Percentiles rank a stretch among this genome's conserved stretches.
These are phyloP conservation scores for Ogataea pini DNA, from an alignment of 805 yeast species.

Conservation along the genomic window DNA sequence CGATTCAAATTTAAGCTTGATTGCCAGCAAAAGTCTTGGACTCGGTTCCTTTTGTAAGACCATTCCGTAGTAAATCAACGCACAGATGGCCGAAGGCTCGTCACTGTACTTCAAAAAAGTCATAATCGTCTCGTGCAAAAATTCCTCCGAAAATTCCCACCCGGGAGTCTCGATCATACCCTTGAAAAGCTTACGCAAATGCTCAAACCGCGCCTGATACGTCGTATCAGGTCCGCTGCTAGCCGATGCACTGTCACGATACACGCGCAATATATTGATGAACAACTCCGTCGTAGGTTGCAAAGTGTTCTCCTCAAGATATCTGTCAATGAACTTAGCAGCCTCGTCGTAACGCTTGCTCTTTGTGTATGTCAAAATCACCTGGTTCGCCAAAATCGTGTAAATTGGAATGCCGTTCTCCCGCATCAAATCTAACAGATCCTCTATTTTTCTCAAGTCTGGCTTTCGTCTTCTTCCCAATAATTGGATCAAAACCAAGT, in stretches of 20 bases:
- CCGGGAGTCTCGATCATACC: slow-evolving; percentile 17
- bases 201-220: slow-evolving; percentile 12
- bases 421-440: slow-evolving; percentile 35
- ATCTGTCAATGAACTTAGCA: slow-evolving; percentile 35
- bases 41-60: slow-evolving; percentile 13
- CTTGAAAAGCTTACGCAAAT: slow-evolving; percentile 21
- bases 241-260: slow-evolving; percentile 19
- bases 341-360: slow-evolving; percentile 34
- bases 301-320: slow-evolving; percentile 11
- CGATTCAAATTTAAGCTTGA: slow-evolving; percentile 23
- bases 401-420: slow-evolving; percentile 33
- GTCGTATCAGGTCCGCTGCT: slow-evolving; percentile 8
- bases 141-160: slow-evolving; percentile 21
- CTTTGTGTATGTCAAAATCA: slow-evolving; percentile 36
- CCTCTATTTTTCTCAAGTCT: slow-evolving; percentile 31
- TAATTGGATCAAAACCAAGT: slow-evolving; percentile 40
- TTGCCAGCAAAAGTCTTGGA: slow-evolving; percentile 17
- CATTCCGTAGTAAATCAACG: slow-evolving; percentile 29
- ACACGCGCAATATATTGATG: slow-evolving; percentile 19
- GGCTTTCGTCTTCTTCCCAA: slow-evolving; percentile 34
- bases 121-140: slow-evolving; percentile 19
- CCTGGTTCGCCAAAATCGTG: slow-evolving; percentile 40
- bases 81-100: slow-evolving; percentile 26
- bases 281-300: slow-evolving; percentile 24
- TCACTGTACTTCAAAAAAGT: slow-evolving; percentile 33